Evolutionary conservation across 2,329 filamentous ascomycete genomes (phyloP).

Genomic region (Verticillium zaregamsianum): DNA sequence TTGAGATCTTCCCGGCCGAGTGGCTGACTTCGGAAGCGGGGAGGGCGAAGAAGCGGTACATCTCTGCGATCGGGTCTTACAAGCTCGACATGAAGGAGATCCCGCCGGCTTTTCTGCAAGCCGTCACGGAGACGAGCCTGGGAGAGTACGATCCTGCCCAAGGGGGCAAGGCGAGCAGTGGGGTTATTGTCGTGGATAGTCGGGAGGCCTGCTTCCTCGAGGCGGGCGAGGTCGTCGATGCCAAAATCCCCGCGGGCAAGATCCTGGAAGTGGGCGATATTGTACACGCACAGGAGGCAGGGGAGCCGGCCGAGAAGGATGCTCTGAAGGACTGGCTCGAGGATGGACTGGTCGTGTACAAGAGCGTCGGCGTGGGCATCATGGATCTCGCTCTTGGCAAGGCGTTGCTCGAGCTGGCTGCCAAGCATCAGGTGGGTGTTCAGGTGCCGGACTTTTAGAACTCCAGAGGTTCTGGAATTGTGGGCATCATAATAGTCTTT

Average conservation of each 20-base stretch:
- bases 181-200: constrained; percentile 69
- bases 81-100: constrained; percentile 77
- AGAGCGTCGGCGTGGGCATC: constrained; percentile 61
- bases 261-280: constrained; percentile 76
- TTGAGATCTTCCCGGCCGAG: constrained; percentile 69
- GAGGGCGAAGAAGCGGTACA: constrained; percentile 64
- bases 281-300: constrained; percentile 25
- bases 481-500: no score
- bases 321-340: constrained; percentile 52
- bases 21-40: constrained; percentile 71
- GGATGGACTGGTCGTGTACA: constrained; percentile 63
- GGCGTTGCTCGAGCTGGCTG: constrained; percentile 53
- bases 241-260: constrained; percentile 66
- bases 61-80: constrained; percentile 68
- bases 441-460: constrained; percentile 47
- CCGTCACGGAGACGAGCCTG: constrained; percentile 37
- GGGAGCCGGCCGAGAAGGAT: constrained; percentile 42
- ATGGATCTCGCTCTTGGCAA: constrained; percentile 63
- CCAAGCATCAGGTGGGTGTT: constrained; percentile 49
- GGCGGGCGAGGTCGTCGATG: constrained; percentile 81
- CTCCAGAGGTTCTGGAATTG: no score
- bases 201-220: constrained; percentile 76
- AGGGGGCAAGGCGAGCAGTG: constrained; percentile 54
- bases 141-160: neutral
- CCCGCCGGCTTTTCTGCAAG: constrained; percentile 68